A percentile compares a stretch with the other conserved stretches of the same genome.
These are phyloP conservation scores for Rhodosporidiobolus sp. DNA, from an alignment of 768 basidiomycete genomes.

Conservation along the genomic window DNA sequence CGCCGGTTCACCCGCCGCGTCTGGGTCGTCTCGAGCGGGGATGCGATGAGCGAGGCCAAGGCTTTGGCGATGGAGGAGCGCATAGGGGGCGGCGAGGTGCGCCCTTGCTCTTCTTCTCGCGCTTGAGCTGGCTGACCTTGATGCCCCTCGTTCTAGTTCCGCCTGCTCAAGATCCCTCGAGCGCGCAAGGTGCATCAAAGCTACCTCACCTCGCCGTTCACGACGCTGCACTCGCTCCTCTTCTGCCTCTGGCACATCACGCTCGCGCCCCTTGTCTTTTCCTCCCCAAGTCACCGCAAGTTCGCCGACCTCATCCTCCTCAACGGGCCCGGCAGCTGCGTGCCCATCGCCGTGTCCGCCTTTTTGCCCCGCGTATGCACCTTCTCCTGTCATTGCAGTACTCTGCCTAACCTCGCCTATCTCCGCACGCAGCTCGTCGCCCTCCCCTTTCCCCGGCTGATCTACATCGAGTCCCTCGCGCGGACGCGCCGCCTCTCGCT, in stretches of 20 bases:
- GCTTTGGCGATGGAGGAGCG: conserved; percentile 61
- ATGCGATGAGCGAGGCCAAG: conserved; percentile 70
- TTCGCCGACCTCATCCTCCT: conserved; percentile 76
- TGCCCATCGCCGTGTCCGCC: conserved; percentile 68
- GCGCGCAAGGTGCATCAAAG: conserved; percentile 83
- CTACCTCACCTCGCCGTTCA: conserved; percentile 64
- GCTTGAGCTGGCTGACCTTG: not conserved
- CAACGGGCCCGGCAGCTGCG: conserved; percentile 94
- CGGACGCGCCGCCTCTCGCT: conserved; percentile 75
- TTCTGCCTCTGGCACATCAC: conserved; percentile 63
- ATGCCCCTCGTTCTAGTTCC: conserved; percentile 48
- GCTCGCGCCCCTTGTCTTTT: conserved; percentile 56
- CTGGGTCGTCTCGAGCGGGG: conserved; percentile 79
- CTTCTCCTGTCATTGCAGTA: not conserved
- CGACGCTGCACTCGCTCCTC: conserved; percentile 62
- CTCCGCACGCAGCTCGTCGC: conserved; percentile 64
- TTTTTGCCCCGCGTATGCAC: conserved; percentile 45
- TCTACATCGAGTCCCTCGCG: conserved; percentile 94
- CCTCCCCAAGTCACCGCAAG: conserved; percentile 33
- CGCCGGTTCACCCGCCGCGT: conserved; percentile 68
- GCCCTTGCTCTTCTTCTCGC: not conserved
- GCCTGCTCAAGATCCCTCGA: conserved; percentile 70
- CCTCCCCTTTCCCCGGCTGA: conserved; percentile 63
- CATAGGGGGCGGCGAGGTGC: conserved; percentile 24
- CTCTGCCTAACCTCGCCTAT: not conserved